Evolutionary conservation across 2,329 filamentous ascomycete species (phyloP).

Genomic region (Colletotrichum nymphaeae): DNA sequence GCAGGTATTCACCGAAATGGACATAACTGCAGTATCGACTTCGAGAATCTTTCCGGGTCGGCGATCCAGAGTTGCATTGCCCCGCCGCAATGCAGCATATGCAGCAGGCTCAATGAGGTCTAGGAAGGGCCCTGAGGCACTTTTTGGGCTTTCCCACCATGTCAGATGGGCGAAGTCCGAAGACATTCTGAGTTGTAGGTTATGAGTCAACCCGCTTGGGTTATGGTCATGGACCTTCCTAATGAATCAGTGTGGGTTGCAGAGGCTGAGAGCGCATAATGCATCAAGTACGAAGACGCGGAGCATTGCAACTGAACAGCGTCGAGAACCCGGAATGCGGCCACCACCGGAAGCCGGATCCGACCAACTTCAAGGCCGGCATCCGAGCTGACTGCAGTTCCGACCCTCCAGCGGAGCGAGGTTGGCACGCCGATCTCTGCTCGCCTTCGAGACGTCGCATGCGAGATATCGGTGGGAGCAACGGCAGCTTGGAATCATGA

Average conservation of each 20-base stretch:
- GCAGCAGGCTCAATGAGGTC: conserved; percentile 15
- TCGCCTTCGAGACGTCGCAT: neutral
- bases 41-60: neutral
- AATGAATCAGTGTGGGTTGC: neutral
- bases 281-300: neutral
- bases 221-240: neutral
- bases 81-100: conserved; percentile 13
- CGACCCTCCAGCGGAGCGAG: conserved; percentile 7
- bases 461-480: neutral
- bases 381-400: neutral
- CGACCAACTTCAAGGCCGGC: neutral
- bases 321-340: neutral
- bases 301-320: neutral
- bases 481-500: neutral
- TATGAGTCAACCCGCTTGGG: neutral
- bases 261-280: neutral
- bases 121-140: neutral
- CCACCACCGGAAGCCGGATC: neutral
- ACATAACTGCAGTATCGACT: conserved; percentile 18
- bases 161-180: neutral
- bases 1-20: conserved; percentile 21
- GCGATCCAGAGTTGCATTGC: conserved; percentile 27
- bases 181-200: neutral
- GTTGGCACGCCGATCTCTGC: neutral
- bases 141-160: neutral